Evolutionary conservation across 495 filamentous ascomycete species (phyloP).

Genomic region (Xylaria intraflava): DNA sequence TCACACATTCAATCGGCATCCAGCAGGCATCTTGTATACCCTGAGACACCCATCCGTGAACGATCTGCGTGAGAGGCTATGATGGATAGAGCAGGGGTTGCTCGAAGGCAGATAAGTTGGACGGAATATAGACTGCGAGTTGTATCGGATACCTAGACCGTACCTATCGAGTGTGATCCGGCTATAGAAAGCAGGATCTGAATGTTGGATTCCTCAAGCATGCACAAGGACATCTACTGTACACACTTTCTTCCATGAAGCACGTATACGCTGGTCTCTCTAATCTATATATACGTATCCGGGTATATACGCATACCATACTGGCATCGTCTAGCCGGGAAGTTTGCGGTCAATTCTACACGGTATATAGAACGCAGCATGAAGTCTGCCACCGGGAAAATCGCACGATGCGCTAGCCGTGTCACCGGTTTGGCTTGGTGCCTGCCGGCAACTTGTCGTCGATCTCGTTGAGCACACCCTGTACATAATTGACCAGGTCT

Average conservation of each 20-base stretch:
- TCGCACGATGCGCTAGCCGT: not conserved
- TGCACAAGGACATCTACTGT: not conserved
- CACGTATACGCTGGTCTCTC: not conserved
- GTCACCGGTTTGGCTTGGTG: constrained; percentile 12
- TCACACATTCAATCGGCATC: no score
- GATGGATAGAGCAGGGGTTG: no score
- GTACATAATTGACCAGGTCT: constrained; percentile 69
- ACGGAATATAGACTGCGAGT: no score
- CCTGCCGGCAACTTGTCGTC: constrained; percentile 39
- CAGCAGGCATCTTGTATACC: no score
- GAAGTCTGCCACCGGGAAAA: not conserved
- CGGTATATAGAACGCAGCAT: not conserved
- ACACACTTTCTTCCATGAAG: not conserved
- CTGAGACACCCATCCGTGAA: no score
- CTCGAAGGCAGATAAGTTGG: no score
- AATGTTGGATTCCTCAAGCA: not conserved
- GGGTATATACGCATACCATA: not conserved
- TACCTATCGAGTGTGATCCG: no score
- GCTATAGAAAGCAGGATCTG: not conserved
- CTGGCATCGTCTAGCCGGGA: not conserved
- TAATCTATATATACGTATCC: not conserved
- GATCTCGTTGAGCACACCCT: constrained; percentile 55
- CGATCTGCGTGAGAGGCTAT: no score
- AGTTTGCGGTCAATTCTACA: not conserved
- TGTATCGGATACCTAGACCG: no score